Evolutionary conservation across 2,329 filamentous ascomycete species (phyloP).

Genomic region (Alternaria solani): DNA sequence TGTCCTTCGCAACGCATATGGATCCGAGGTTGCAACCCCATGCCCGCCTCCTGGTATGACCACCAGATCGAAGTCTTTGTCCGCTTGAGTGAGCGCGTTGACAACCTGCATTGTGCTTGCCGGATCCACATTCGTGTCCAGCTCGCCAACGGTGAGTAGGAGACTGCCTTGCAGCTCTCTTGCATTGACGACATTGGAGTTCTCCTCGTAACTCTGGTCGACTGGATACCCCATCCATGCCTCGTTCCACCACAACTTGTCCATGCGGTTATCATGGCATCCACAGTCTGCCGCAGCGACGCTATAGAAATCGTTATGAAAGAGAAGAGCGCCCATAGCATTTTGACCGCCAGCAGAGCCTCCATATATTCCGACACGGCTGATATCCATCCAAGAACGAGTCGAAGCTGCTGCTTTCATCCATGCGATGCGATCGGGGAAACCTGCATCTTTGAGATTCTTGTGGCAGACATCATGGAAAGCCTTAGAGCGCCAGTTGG

Average conservation of each 20-base stretch:
- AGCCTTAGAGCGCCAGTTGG: constrained; percentile 41
- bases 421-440: constrained; percentile 41
- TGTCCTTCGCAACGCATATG: background rate
- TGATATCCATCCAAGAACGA: constrained; percentile 37
- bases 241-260: constrained; percentile 43
- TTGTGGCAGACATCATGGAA: constrained; percentile 39
- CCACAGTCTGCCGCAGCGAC: constrained; percentile 36
- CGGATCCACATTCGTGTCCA: constrained; percentile 44
- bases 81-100: constrained; percentile 27
- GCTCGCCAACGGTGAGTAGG: constrained; percentile 44
- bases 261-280: constrained; percentile 43
- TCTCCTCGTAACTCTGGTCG: constrained; percentile 30
- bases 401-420: constrained; percentile 35
- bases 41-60: constrained; percentile 32
- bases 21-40: constrained; percentile 14
- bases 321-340: constrained; percentile 28
- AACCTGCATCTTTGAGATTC: constrained; percentile 41
- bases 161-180: constrained; percentile 26
- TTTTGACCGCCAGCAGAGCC: constrained; percentile 32
- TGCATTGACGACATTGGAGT: constrained; percentile 37
- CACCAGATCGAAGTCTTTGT: constrained; percentile 35
- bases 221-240: constrained; percentile 37
- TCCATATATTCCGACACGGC: constrained; percentile 17
- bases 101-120: constrained; percentile 40
- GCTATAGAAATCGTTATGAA: constrained; percentile 40